Evolutionary conservation across 1,284 basidiomycete species (phyloP), one percentile per base, ranked within the genome.

Genomic region (Boletellus deceptivus): DNA sequence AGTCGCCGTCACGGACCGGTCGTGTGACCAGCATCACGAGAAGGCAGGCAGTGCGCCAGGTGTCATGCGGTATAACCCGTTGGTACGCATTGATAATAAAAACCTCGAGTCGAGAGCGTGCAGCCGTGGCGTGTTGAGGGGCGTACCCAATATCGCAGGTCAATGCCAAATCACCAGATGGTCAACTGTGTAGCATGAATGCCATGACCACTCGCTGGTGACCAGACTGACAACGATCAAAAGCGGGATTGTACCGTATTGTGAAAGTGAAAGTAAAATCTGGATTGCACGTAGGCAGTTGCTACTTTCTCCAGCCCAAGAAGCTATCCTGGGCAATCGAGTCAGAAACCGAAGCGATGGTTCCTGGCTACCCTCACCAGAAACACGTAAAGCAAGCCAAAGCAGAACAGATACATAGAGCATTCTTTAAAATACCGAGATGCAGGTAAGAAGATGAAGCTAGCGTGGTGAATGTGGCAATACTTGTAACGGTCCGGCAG

Each of bases 381-480:
- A n/a, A 34, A 31, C 29, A 31, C 10, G 16, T 31, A 33, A 10
- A 44, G 18, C 4, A 29, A 11, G 16, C 20, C 18, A 24, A 43
- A 53, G 25, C 36, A 48, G 31, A 51, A 43, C 17, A 50, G 55
- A 63, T 59, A 65, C 58, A 65, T 52, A 52, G 13, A 16, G 39
- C 50, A 37, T 51, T 54, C 27, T 55, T 54, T 64, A 64, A 51
- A 41, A 43, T 63, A 67, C 52, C 46, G 58, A 65, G 58, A 56
- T 56, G 58, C 48, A 55, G 38, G 57, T 53, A 53, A 45, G 22
- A 58, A 46, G 48, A 55, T 59, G 59, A 46, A 56, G 47, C 34
- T 48, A 49, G 45, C 11, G 55, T 49, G 56, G 44, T 50, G 54
- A 58, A 48, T 42, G 29, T 11, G 29, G 8, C 25, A 25, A 25